A percentile compares a stretch with the other conserved stretches of the same genome.
Evolutionary conservation across 495 filamentous ascomycete species (phyloP).

Genomic region (Acidomyces sp.): DNA sequence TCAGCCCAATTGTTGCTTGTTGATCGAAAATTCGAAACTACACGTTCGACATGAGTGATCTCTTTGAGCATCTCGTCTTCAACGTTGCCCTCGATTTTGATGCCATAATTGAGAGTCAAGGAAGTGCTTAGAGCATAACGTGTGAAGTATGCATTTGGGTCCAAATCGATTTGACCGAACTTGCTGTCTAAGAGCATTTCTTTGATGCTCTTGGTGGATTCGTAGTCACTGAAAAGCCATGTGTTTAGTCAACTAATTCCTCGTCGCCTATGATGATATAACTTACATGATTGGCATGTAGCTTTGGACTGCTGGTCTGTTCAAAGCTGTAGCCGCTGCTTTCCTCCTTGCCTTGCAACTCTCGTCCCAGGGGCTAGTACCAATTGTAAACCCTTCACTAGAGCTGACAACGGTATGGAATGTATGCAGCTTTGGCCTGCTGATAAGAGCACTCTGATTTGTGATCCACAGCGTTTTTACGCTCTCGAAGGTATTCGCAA

Average conservation of each 20-base stretch:
- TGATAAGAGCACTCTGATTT: conserved; percentile 57
- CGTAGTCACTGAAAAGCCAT: too few relatives aligned
- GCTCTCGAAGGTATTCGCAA: conserved; percentile 57
- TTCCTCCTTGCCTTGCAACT: conserved; percentile 58
- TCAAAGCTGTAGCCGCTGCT: conserved; percentile 56
- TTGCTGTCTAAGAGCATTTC: conserved; percentile 47
- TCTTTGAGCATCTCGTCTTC: conserved; percentile 46
- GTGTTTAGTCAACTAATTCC: too few relatives aligned
- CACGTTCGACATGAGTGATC: conserved; percentile 50
- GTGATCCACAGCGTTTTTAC: conserved; percentile 59
- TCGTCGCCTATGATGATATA: too few relatives aligned
- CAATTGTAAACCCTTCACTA: conserved; percentile 60
- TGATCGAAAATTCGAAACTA: conserved; percentile 49
- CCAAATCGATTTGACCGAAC: conserved; percentile 43
- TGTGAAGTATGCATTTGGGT: conserved; percentile 51
- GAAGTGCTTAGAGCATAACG: conserved; percentile 54
- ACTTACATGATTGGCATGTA: conserved; percentile 66
- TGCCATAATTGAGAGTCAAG: conserved; percentile 54
- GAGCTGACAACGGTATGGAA: conserved; percentile 59
- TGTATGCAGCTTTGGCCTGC: conserved; percentile 55
- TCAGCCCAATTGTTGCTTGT: conserved; percentile 62
- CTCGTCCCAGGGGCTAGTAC: conserved; percentile 63
- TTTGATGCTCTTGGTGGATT: conserved; percentile 49
- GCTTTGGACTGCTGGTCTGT: conserved; percentile 49
- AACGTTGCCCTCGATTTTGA: conserved; percentile 46